phyloP scores from a whole-genome alignment of 129 eudicot genomes.

The Helianthus annuus region HanXRQr2.0-SUNRISE NC_035441.2:147229779-147230278 shows the following conservation, averaged over 20 bases:
- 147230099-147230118: neutral
- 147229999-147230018: neutral
- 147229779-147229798: neutral
- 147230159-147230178: constrained; percentile 47
- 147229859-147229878: constrained; percentile 13
- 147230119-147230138: constrained; percentile 62
- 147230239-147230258: constrained; percentile 54
- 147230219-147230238: constrained; percentile 79
- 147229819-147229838: constrained; percentile 15
- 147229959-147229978: neutral
- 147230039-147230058: constrained; percentile 11
- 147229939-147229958: neutral
- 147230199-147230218: constrained; percentile 67
- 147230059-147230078: constrained; percentile 12
- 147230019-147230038: constrained; percentile 8
- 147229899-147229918: neutral
- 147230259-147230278: constrained; percentile 43
- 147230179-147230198: constrained; percentile 62
- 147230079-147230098: neutral
- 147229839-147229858: constrained; percentile 2
- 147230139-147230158: constrained; percentile 53
- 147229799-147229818: neutral
- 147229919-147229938: neutral
- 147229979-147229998: constrained; percentile 1
- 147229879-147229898: neutral